These are phyloP conservation scores for Malassezia sympodialis DNA, from an alignment of 1,284 basidiomycete species.

Conservation along the genomic window DNA sequence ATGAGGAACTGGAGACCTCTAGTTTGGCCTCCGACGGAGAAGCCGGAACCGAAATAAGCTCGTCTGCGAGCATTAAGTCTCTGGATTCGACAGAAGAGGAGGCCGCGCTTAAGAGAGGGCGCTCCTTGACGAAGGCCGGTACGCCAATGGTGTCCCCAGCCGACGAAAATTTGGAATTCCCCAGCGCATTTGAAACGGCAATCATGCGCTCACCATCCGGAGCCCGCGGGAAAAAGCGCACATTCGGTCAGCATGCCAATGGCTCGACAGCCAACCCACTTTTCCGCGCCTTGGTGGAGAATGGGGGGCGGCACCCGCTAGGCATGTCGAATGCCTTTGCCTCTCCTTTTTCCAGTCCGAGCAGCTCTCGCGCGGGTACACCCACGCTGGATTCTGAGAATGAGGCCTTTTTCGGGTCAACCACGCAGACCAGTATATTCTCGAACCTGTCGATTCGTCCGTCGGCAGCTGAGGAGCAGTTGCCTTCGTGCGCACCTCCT, in stretches of 20 bases:
- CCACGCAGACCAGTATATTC: constrained; percentile 36
- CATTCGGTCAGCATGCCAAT: constrained; percentile 33
- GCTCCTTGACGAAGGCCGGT: constrained; percentile 7
- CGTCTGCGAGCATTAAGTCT: not conserved
- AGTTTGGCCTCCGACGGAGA: constrained; percentile 8
- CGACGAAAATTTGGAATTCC: constrained; percentile 26
- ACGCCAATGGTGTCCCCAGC: constrained; percentile 18
- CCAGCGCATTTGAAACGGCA: constrained; percentile 41
- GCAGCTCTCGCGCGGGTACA: constrained; percentile 39
- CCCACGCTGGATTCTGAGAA: constrained; percentile 32
- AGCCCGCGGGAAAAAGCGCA: constrained; percentile 43
- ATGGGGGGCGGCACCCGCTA: constrained; percentile 31
- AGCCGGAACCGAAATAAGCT: not conserved
- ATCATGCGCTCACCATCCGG: constrained; percentile 34
- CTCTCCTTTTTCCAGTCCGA: constrained; percentile 46
- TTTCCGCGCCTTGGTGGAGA: constrained; percentile 42
- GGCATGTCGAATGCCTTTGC: constrained; percentile 36
- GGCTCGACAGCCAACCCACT: constrained; percentile 33
- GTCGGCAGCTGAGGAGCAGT: constrained; percentile 33
- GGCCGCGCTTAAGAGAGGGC: constrained; percentile 10
- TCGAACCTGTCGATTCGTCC: constrained; percentile 38
- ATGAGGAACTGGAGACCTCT: constrained; percentile 35
- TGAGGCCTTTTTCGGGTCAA: constrained; percentile 34
- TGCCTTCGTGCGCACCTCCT: constrained; percentile 47
- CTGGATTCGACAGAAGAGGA: not conserved